Evolutionary conservation across 148 eudicot species (phyloP), one percentile per base, ranked within the genome.

Genomic region (Dianthus caryophyllus): DNA sequence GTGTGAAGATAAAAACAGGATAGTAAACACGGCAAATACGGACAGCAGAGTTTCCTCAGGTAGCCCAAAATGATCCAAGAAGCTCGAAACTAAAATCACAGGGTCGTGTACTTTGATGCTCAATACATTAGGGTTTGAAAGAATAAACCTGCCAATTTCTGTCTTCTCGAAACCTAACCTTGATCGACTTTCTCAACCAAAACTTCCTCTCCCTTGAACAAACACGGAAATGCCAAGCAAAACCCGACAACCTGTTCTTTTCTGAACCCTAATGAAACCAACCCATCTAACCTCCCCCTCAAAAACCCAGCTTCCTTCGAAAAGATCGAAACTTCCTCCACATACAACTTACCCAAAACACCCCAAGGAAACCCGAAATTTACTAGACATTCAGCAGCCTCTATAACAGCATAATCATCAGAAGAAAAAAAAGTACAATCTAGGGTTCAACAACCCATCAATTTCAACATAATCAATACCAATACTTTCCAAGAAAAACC

Each of bases 331-430:
- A 15, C 72, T 9, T 78, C 83, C 16, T 71, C 82, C 18, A 59
- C 78, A 71, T 77, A 87, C 81, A 90, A 55, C 53, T 43, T 44
- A 7, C 96, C 93, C 73, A 90, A 58, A 61, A 68, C 78, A 30
- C 70, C 80, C 96, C 96, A 90, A 27, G 96, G 96, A 70, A 90
- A 85, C 61, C 96, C 96, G 65, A 77, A 77, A 12, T 65, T 83
- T 1, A 79, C 78, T 63, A 90, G 77, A 20, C 75, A 62, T 69
- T 84, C 84, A 57, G 90, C 90, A 60, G 67, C 85, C 74, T 82
- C 51, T 9, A 87, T 75, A 25, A 64, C 79, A 55, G 64, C n/a
- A n/a, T 63, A 77, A 80, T 87, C 84, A 30, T 90, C 90, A n/a
- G 76, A n/a, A n/a, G n/a, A n/a, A 65, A 9, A 85, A 64, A 62